A percentile compares a stretch with the other conserved stretches of the same genome.
These are phyloP conservation scores for Fusarium sp. DNA, from an alignment of 2,329 filamentous ascomycete genomes.

Conservation along the genomic window DNA sequence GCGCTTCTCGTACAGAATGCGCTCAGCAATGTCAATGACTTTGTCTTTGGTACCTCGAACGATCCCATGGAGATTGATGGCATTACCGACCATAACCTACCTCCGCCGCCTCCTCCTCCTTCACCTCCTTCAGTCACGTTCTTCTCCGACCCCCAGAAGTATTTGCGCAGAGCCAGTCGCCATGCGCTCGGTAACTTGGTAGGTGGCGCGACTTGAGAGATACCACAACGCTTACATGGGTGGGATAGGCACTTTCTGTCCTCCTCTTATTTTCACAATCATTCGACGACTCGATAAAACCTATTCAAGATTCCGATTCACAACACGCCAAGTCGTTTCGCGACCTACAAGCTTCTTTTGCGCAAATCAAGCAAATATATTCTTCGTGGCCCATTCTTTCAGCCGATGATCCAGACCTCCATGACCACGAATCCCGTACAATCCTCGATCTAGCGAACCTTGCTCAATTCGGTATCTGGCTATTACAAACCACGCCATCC, in stretches of 20 bases:
- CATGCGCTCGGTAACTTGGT: conserved; percentile 55
- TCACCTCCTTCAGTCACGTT: conserved; percentile 45
- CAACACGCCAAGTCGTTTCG: conserved; percentile 47
- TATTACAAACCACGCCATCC: conserved; percentile 51
- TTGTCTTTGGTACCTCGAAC: conserved; percentile 47
- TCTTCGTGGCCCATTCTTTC: conserved; percentile 46
- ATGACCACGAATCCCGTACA: conserved; percentile 46
- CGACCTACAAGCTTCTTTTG: conserved; percentile 46
- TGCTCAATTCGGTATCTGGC: conserved; percentile 55
- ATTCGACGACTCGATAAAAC: conserved; percentile 49
- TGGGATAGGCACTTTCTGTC: conserved; percentile 50
- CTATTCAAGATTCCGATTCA: conserved; percentile 47
- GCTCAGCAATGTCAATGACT: conserved; percentile 51
- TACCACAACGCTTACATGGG: conserved; percentile 21
- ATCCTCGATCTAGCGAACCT: conserved; percentile 60
- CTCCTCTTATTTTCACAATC: conserved; percentile 51
- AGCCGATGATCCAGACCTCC: conserved; percentile 47
- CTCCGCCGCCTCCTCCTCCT: conserved; percentile 39
- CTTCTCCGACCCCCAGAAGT: conserved; percentile 49
- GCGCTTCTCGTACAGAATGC: conserved; percentile 53
- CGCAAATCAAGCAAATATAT: conserved; percentile 48
- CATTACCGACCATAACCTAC: conserved; percentile 40
- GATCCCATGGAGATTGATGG: conserved; percentile 50
- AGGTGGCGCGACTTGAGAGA: conserved; percentile 34
- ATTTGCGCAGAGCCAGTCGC: conserved; percentile 50